Evolutionary conservation across 495 filamentous ascomycete genomes (phyloP).

Genomic region (Corynascus novoguineensis): DNA sequence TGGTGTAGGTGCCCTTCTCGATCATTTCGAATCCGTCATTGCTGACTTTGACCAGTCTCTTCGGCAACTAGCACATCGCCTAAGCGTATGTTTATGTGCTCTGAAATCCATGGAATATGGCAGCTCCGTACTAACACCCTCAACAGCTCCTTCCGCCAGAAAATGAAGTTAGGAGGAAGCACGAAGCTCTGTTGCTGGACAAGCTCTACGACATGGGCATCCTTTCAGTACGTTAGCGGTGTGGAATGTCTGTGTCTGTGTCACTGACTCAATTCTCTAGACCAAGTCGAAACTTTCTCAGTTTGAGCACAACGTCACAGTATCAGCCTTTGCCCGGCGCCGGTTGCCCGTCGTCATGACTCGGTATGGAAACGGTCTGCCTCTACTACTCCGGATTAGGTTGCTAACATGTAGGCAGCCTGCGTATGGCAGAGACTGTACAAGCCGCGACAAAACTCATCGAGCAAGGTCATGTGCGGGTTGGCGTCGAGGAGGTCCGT

Average conservation of each 20-base stretch:
- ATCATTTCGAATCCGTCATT: background rate
- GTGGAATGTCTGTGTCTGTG: too few relatives aligned
- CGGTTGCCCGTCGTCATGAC: slow-evolving; percentile 76
- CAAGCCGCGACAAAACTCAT: slow-evolving; percentile 78
- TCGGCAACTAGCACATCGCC: slow-evolving; percentile 79
- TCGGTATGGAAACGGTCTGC: slow-evolving; percentile 21
- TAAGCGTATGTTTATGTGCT: slow-evolving; percentile 23
- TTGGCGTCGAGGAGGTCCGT: slow-evolving; percentile 84
- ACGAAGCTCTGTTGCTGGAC: slow-evolving; percentile 76
- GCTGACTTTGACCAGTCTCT: slow-evolving; percentile 50
- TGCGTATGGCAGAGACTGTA: slow-evolving; percentile 85
- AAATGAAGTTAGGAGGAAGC: slow-evolving; percentile 68
- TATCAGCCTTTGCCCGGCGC: slow-evolving; percentile 74
- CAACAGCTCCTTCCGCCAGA: slow-evolving; percentile 66
- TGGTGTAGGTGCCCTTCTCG: slow-evolving; percentile 47
- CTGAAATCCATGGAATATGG: background rate
- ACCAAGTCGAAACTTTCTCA: slow-evolving; percentile 67
- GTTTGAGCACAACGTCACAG: slow-evolving; percentile 82
- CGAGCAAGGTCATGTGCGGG: slow-evolving; percentile 92
- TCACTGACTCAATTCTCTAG: slow-evolving; percentile 22
- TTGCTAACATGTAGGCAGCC: slow-evolving; percentile 29
- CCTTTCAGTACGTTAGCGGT: slow-evolving; percentile 36
- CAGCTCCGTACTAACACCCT: background rate
- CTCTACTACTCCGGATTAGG: background rate
- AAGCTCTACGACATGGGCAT: slow-evolving; percentile 92